Evolutionary conservation across 805 yeast genomes (phyloP), one percentile per base, ranked within the genome.

Genomic region (Zygosaccharomyces rouxii): DNA sequence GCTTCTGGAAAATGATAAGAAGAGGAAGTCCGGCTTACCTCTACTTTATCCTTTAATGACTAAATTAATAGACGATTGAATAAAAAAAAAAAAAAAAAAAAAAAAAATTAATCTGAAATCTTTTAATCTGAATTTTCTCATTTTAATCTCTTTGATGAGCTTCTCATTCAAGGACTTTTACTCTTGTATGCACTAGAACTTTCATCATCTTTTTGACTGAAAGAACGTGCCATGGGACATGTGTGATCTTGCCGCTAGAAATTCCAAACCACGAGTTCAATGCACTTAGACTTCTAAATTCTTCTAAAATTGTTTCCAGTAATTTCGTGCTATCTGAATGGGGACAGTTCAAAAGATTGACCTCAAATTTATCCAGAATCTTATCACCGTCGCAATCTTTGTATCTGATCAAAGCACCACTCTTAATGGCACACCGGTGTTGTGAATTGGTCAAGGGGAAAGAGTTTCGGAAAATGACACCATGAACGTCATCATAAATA

Each of bases 151-250:
- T 23, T 23, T 23, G 9, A 23, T 9, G 28, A 9, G 10, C 10
- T 25, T 25, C 28, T 44, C 38, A 43, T 35, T 46, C 43, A 19
- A 46, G 28, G 5, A 49, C 38, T 41, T 64, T 75, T 3, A 83
- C 83, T 33, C 71, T 68, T 3, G 84, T 63, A 62, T 85, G 89
- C 1, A 79, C 78, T 48, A 86, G 63, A 43, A 75, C 76, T 42
- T 75, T 79, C 58, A 86, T 64, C 54, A 79, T 71, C 56, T 81
- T 84, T 26, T 78, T 73, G 9, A 86, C 94, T 0, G 89, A 81
- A 11, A 77, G 66, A 21, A 86, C 74, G 62, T 86, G 92, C 84
- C 89, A 83, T 22, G 95, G 95, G 2, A 81, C 71, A 33, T 81
- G 66, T 0, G 77, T 68, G 11, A 63, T 61, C 3, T 55, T 58